Conservation (phyloP, 164 flowering plant species). For the Magnolia changhungtana region DNA sequence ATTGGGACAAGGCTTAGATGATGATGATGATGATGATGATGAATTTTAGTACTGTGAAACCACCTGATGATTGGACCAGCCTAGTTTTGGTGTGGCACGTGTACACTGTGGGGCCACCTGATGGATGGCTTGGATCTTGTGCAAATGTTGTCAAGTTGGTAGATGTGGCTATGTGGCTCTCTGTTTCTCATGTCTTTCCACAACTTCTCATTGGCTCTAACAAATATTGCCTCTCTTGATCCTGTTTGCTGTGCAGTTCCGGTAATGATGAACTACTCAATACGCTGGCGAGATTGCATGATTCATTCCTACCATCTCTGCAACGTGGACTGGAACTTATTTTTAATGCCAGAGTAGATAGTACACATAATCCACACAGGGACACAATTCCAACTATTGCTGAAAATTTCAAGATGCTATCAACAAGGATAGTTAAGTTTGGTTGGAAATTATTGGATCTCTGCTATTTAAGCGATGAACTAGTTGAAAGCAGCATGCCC, state of each 20-base stretch:
- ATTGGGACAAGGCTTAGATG: too few species aligned
- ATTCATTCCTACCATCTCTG: conserved; percentile 74
- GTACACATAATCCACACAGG: conserved; percentile 17
- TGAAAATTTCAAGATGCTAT: conserved; percentile 63
- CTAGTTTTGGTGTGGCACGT: neutral
- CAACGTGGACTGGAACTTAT: conserved; percentile 50
- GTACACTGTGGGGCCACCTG: neutral
- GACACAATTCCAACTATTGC: conserved; percentile 36
- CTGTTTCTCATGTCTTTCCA: neutral
- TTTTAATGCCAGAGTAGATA: conserved; percentile 28
- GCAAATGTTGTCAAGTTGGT: neutral
- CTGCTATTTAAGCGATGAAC: conserved; percentile 67
- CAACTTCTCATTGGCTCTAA: neutral
- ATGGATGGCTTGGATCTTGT: neutral
- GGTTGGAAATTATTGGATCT: conserved; percentile 76
- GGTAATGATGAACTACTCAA: conserved; percentile 78
- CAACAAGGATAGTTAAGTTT: conserved; percentile 57
- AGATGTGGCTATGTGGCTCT: neutral
- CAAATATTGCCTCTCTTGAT: neutral
- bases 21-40: too few species aligned
- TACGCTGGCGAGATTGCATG: conserved; percentile 70
- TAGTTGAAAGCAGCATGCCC: conserved; percentile 39
- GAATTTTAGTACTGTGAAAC: neutral
- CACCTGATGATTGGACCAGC: neutral
- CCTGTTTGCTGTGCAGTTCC: conserved; percentile 36